phyloP scores from a whole-genome alignment of 2,329 filamentous ascomycete genomes.

The Colletotrichum sp. region DNA sequence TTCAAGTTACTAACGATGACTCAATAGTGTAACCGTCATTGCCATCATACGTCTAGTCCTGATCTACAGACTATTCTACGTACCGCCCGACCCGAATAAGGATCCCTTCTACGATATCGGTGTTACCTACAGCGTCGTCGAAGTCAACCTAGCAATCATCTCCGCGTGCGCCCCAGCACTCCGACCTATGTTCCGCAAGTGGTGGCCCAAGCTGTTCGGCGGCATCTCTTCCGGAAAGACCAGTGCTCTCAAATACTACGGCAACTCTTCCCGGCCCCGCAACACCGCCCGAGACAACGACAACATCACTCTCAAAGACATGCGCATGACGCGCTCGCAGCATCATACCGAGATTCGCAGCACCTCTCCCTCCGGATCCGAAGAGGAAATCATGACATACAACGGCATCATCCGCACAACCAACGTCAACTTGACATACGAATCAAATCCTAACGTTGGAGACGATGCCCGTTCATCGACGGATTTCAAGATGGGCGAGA shows the following conservation, averaged over 20 bases:
- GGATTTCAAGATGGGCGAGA: neutral
- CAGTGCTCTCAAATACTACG: slow-evolving; percentile 1
- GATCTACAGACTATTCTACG: slow-evolving; percentile 28
- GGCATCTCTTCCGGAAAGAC: slow-evolving; percentile 7
- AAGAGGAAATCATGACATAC: slow-evolving; percentile 44
- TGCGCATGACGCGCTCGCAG: slow-evolving; percentile 25
- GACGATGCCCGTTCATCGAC: neutral
- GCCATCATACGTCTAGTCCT: slow-evolving; percentile 37
- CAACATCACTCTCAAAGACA: slow-evolving; percentile 27
- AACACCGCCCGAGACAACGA: neutral
- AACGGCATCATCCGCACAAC: slow-evolving; percentile 43
- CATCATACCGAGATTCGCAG: slow-evolving; percentile 36
- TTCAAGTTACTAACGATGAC: neutral
- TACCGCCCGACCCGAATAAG: slow-evolving; percentile 12
- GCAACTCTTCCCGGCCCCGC: neutral
- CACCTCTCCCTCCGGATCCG: slow-evolving; percentile 35
- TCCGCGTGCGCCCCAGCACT: slow-evolving; percentile 39
- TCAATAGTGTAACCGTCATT: slow-evolving; percentile 34
- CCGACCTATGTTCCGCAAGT: slow-evolving; percentile 35
- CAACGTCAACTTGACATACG: slow-evolving; percentile 25
- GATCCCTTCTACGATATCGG: slow-evolving; percentile 35
- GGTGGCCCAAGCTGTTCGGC: slow-evolving; percentile 38
- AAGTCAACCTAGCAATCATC: slow-evolving; percentile 42
- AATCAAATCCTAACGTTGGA: neutral
- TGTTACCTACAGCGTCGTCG: slow-evolving; percentile 33